Evolutionary conservation across 441 rosid species (phyloP).

Genomic region (Daphne laureola): DNA sequence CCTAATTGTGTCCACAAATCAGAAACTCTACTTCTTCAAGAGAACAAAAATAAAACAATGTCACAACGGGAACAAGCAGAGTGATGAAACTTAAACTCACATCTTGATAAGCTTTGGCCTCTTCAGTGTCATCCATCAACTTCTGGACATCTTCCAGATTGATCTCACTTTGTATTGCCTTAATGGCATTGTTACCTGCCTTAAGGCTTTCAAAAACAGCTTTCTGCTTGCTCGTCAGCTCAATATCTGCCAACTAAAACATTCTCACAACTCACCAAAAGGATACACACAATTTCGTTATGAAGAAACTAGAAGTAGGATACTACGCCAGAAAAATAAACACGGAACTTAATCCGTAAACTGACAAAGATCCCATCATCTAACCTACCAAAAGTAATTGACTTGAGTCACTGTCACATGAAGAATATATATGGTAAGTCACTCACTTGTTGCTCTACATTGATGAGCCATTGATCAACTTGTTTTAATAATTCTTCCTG

Average conservation of each 20-base stretch:
- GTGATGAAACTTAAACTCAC: slow-evolving; percentile 40
- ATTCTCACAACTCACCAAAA: neutral
- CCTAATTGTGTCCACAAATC: neutral
- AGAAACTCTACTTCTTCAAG: neutral
- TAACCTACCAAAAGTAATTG: too few species aligned
- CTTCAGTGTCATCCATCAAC: slow-evolving; percentile 87
- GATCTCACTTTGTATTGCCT: slow-evolving; percentile 83
- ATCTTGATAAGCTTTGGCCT: slow-evolving; percentile 93
- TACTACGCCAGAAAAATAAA: too few species aligned
- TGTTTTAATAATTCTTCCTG: slow-evolving; percentile 86
- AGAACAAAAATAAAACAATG: neutral
- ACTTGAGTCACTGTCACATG: too few species aligned
- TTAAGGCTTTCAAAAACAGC: slow-evolving; percentile 90
- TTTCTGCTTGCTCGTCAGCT: slow-evolving; percentile 83
- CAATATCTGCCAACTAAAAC: slow-evolving; percentile 86
- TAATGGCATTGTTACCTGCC: slow-evolving; percentile 68
- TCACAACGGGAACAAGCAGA: neutral
- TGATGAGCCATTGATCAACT: slow-evolving; percentile 87
- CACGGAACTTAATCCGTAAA: too few species aligned
- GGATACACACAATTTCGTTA: too few species aligned
- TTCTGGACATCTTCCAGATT: slow-evolving; percentile 85
- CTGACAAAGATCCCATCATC: too few species aligned
- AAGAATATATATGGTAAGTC: neutral
- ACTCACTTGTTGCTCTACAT: slow-evolving; percentile 87
- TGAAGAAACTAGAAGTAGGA: too few species aligned